These are phyloP conservation scores for Strobilomyces echinocephalus DNA, from an alignment of 768 basidiomycete genomes.

Conservation along the genomic window DNA sequence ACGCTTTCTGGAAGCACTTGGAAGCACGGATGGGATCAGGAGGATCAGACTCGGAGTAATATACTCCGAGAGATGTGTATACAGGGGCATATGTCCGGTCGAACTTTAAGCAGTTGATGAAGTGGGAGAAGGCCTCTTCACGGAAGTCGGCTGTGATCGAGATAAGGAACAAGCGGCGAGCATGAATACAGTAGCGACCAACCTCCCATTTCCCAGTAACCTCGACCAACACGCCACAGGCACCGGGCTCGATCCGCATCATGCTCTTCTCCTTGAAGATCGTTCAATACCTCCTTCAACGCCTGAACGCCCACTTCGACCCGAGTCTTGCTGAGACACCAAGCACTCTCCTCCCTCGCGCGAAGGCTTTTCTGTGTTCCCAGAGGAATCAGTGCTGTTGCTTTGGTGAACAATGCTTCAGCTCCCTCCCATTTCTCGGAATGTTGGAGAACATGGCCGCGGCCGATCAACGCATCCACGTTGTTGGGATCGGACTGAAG, in stretches of 20 bases:
- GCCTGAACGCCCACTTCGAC: constrained; percentile 42
- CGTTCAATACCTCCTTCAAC: constrained; percentile 45
- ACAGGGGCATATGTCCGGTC: constrained; percentile 79
- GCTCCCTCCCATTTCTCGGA: constrained; percentile 68
- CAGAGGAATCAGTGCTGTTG: constrained; percentile 44
- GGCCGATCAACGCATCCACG: constrained; percentile 62
- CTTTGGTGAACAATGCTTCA: constrained; percentile 52
- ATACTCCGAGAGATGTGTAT: constrained; percentile 89
- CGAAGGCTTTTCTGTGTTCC: constrained; percentile 48
- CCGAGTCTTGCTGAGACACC: constrained; percentile 64
- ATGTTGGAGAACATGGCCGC: constrained; percentile 67
- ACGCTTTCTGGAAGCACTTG: constrained; percentile 97
- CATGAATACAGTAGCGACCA: constrained; percentile 18
- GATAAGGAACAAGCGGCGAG: background rate
- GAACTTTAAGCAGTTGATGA: constrained; percentile 75
- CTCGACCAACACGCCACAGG: constrained; percentile 80
- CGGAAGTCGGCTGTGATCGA: constrained; percentile 39
- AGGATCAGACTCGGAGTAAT: constrained; percentile 72
- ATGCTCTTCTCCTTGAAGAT: constrained; percentile 41
- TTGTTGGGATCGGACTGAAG: constrained; percentile 61
- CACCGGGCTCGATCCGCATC: constrained; percentile 68
- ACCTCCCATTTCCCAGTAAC: constrained; percentile 72
- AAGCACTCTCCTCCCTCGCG: constrained; percentile 77
- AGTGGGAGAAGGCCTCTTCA: constrained; percentile 71
- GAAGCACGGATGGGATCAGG: constrained; percentile 81